These are phyloP conservation scores for Dryadomyces quercivorus DNA, from an alignment of 2,329 filamentous ascomycete species.

Conservation along the genomic window DNA sequence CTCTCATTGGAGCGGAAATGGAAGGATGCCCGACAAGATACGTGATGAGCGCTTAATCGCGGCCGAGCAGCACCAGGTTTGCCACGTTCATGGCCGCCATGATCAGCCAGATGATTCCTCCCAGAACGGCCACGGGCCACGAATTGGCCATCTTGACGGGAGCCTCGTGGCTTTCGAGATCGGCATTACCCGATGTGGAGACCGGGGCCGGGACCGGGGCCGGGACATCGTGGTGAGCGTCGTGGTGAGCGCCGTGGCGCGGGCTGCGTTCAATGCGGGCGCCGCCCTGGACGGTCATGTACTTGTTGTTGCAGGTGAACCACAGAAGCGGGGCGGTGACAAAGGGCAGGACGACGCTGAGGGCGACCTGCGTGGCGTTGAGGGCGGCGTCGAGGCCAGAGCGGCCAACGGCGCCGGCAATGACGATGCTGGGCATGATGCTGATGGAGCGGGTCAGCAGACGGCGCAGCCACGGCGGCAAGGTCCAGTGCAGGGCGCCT, in stretches of 20 bases:
- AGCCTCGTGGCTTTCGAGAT: background rate
- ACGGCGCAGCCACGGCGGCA: conserved; percentile 67
- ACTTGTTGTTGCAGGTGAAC: conserved; percentile 67
- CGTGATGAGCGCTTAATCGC: background rate
- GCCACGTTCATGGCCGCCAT: conserved; percentile 71
- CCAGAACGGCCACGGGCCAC: conserved; percentile 47
- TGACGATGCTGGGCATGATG: conserved; percentile 72
- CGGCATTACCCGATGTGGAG: background rate
- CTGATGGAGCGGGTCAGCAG: conserved; percentile 68
- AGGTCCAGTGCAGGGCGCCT: conserved; percentile 63
- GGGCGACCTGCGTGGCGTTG: conserved; percentile 63
- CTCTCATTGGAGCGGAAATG: background rate
- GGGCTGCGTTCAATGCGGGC: conserved; percentile 14
- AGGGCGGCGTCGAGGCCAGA: conserved; percentile 59
- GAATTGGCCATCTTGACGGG: conserved; percentile 56
- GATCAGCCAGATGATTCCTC: conserved; percentile 54
- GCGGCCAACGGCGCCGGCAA: conserved; percentile 65
- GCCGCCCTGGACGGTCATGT: conserved; percentile 57
- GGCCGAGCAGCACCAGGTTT: conserved; percentile 54
- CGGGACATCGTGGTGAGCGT: too few relatives aligned
- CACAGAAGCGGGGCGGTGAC: conserved; percentile 74
- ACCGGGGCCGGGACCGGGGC: too few relatives aligned
- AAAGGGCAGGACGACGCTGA: conserved; percentile 71
- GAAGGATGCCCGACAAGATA: background rate
- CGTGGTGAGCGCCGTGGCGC: background rate